Evolutionary conservation across 108 stramenopile species (phyloP).

Genomic region (Skeletonema menzelii): DNA sequence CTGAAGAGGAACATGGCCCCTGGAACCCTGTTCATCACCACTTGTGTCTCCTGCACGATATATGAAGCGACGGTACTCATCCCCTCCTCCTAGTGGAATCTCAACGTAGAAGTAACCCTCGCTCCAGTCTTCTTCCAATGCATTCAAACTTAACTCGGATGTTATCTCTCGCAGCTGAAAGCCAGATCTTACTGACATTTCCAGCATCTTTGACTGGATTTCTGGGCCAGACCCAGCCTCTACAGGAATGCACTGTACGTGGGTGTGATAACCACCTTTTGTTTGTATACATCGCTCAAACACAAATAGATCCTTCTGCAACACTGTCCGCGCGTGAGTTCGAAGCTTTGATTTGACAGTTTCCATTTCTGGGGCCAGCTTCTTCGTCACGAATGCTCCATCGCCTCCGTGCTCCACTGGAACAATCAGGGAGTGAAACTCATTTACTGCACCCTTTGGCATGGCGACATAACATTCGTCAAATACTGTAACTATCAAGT

Average conservation of each 20-base stretch:
- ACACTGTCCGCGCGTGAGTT: constrained; percentile 51
- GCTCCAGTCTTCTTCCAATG: constrained; percentile 47
- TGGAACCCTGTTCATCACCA: constrained; percentile 5
- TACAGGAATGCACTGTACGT: constrained; percentile 83
- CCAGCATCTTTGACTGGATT: constrained; percentile 66
- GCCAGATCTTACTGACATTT: constrained; percentile 53
- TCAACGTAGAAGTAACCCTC: constrained; percentile 70
- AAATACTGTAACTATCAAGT: constrained; percentile 80
- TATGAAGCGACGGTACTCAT: constrained; percentile 51
- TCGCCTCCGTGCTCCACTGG: constrained; percentile 72
- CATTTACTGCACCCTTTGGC: constrained; percentile 86
- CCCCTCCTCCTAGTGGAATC: constrained; percentile 43
- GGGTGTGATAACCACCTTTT: constrained; percentile 86
- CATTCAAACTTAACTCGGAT: constrained; percentile 61
- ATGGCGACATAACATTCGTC: constrained; percentile 74
- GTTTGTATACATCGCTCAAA: constrained; percentile 90
- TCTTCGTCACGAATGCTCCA: constrained; percentile 53
- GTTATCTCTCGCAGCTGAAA: constrained; percentile 72
- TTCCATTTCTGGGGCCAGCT: constrained; percentile 58
- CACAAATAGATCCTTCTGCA: constrained; percentile 78
- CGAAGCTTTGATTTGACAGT: constrained; percentile 53
- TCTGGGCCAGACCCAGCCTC: constrained; percentile 40
- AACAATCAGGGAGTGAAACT: constrained; percentile 82
- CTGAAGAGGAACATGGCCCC: constrained; percentile 66
- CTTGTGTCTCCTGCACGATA: constrained; percentile 42